These are phyloP conservation scores for Plasmopara muralis DNA, from an alignment of 352 stramenopile species.

Conservation along the genomic window DNA sequence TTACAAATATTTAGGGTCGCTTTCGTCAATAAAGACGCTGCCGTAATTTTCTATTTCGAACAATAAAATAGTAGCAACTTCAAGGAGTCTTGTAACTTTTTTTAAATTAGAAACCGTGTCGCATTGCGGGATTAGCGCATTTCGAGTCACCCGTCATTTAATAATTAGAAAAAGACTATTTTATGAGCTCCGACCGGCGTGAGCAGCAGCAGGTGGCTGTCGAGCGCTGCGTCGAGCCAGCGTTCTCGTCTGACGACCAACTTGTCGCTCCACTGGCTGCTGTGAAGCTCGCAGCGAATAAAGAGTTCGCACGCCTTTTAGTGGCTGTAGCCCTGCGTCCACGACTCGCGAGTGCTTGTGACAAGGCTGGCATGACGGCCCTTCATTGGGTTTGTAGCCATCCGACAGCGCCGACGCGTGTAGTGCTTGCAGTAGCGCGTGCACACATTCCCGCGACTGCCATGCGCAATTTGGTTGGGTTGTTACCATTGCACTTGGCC, in stretches of 20 bases:
- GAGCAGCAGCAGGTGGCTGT: constrained; percentile 21
- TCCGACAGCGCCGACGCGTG: constrained; percentile 33
- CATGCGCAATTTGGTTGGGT: constrained; percentile 42
- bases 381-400: constrained; percentile 80
- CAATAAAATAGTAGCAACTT: too few species aligned
- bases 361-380: constrained; percentile 74
- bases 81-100: neutral
- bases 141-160: constrained; percentile 1
- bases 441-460: constrained; percentile 35
- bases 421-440: constrained; percentile 47
- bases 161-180: neutral
- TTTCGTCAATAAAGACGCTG: too few species aligned
- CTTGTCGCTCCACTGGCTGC: constrained; percentile 18
- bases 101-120: constrained; percentile 3
- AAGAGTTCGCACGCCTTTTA: constrained; percentile 39
- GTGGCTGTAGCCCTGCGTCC: constrained; percentile 37
- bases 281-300: constrained; percentile 37
- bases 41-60: too few species aligned
- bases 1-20: too few species aligned
- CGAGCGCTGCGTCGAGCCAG: constrained; percentile 8
- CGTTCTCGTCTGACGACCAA: constrained; percentile 15
- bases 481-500: constrained; percentile 65
- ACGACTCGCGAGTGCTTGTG: constrained; percentile 32
- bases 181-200: constrained; percentile 25
- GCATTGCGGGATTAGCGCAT: constrained; percentile 22